Base-by-base conservation (phyloP, 352 stramenopile species). In the Phytophthora citricola region DNA sequence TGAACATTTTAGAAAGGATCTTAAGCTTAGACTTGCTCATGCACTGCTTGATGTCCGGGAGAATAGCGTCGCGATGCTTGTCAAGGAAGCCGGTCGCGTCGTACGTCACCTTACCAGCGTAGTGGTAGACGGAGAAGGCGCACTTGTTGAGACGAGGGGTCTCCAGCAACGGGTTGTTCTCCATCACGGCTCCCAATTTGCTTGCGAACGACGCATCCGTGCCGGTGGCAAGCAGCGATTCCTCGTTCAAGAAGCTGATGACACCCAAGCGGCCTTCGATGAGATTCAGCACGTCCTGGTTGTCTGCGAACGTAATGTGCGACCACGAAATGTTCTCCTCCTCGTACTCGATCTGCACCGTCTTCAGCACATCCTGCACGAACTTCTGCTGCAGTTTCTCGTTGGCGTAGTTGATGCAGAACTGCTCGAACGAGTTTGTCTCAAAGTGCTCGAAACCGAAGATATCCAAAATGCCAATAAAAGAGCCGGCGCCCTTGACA, bases 331-430 rank as follows among this genome's bases (percentile, higher is more conserved):
- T 98, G 43, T 93, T 92, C 57, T 98, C 92, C 47, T 96, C 86
- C 66, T 97, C 91, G 75, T 97, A 97, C 63, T 97, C 90, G 17
- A 88, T 71, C 62, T 97, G 85, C 20, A 95, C 89, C 2, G 95
- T 90, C 75, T 98, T 98, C 26, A 99, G 87, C 54, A 97, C 94
- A 41, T 97, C 88, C 63, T 92, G 83, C 4, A 91, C 81, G 51
- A 93, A 94, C 56, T 92, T 91, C 55, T 94, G 85, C 63, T 98
- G 92, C 39, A 98, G 60, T 65, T 97, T 97, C 63, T 98, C 92
- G 61, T 98, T 98, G 36, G 84, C 91, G 49, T 94, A 98, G 71
- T 98, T 98, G 73, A 98, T 98, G 71, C 92, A 98, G 36, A 98
- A 93, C 67, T 97, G 91, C 73, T 97, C 91, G 59, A 96, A 97